Evolutionary conservation across 2,329 filamentous ascomycete species (phyloP), one percentile per base, ranked within the genome.

Genomic region (Drechslerella stenobrocha): DNA sequence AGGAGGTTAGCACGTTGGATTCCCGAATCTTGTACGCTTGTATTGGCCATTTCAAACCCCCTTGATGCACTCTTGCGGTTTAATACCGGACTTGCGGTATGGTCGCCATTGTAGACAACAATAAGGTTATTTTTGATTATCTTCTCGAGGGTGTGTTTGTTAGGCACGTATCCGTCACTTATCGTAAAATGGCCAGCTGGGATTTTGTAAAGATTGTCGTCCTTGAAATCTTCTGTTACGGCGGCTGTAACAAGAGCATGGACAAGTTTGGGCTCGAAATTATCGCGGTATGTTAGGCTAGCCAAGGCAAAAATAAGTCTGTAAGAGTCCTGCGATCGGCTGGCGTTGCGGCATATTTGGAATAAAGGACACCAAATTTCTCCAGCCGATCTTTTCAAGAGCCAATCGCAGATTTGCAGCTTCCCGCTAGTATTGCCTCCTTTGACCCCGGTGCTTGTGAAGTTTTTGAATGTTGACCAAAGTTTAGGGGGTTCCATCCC

Each of bases 331-430:
- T 50, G 53, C 1, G 22, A 2, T 18, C 15, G 37, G 13, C 24
- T 51, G 6, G 50, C 42, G 2, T 40, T 37, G 7, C 63, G 48
- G 15, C 63, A 67, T 5, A 51, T 11, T 7, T 47, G 11, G 15
- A 55, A 67, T 3, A 67, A 22, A 20, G 53, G 26, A n/a, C 63
- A 59, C 63, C 63, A 67, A 20, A 67, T 59, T 11, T 67, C 63
- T 18, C 63, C 63, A 2, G 35, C n/a, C 1, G 63, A 46, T 20
- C 63, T 23, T 28, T 53, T 60, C 2, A 67, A 32, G 2, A 67
- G n/a, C 7, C 40, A 34, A 15, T 59, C 63, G 34, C 44, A 23
- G 26, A 67, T 47, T 47, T 56, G 55, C n/a, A 67, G 22, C 28
- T 42, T 59, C 2, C 35, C 55, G 2, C 30, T 42, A 2, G 20